Evolutionary conservation across 164 flowering plant species (phyloP).

Genomic region (Berberis vulgaris): DNA sequence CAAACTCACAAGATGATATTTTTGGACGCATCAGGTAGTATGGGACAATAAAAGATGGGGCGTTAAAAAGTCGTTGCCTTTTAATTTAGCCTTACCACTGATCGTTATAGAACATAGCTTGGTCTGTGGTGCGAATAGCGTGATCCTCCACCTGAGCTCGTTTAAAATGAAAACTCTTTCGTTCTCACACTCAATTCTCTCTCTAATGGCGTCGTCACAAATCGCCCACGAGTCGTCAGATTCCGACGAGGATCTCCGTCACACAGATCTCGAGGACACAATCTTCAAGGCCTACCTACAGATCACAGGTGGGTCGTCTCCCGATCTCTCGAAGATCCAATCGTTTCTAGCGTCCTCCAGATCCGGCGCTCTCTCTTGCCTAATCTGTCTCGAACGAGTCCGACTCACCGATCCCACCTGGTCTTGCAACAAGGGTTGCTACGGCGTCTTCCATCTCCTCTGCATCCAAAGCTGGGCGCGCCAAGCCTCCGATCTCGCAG

Average conservation of each 20-base stretch:
- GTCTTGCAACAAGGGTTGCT: constrained; percentile 72
- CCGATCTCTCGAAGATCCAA: constrained; percentile 74
- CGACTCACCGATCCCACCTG: constrained; percentile 62
- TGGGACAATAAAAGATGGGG: no score
- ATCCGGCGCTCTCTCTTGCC: constrained; percentile 83
- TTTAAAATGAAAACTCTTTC: background rate
- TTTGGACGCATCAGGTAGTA: no score
- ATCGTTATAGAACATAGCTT: no score
- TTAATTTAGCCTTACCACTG: no score
- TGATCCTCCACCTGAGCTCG: no score
- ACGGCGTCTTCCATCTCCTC: constrained; percentile 72
- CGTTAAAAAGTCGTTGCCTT: no score
- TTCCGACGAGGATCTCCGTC: constrained; percentile 18
- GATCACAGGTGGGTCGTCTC: constrained; percentile 30
- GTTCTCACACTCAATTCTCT: constrained; percentile 18
- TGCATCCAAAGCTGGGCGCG: constrained; percentile 95
- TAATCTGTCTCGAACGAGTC: constrained; percentile 85
- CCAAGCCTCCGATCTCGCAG: constrained; percentile 57
- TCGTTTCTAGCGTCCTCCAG: constrained; percentile 67
- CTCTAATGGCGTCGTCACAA: no score
- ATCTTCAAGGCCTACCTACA: constrained; percentile 65
- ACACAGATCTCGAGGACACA: constrained; percentile 48
- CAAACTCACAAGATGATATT: no score
- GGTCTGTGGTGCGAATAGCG: no score
- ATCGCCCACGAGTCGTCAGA: no score